A percentile compares a stretch with the other conserved stretches of the same genome.
Conservation (phyloP, 495 filamentous ascomycete species). For the Daldinia decipiens region DNA sequence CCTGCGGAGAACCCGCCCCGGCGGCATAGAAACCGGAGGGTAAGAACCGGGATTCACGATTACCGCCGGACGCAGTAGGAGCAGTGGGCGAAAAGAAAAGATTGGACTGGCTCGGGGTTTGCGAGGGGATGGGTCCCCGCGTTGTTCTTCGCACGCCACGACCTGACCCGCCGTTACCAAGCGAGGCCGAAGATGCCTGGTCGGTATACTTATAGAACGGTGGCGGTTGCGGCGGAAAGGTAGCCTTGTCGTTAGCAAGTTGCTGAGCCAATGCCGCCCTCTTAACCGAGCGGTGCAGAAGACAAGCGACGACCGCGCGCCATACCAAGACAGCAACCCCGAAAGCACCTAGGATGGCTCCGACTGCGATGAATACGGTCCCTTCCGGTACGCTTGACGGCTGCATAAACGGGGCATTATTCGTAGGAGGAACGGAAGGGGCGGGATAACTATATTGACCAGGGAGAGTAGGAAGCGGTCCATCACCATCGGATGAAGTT, state of each 20-base stretch:
- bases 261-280: constrained; percentile 79
- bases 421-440: constrained; percentile 80
- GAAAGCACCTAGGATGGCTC: constrained; percentile 84
- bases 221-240: constrained; percentile 59
- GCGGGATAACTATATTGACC: constrained; percentile 63
- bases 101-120: constrained; percentile 62
- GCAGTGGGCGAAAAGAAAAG: constrained; percentile 98
- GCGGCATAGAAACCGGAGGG: constrained; percentile 94
- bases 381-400: constrained; percentile 90
- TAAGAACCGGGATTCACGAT: constrained; percentile 77
- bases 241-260: constrained; percentile 69
- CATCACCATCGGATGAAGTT: constrained; percentile 37
- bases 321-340: constrained; percentile 82
- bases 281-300: constrained; percentile 87
- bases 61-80: constrained; percentile 54
- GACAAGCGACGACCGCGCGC: constrained; percentile 90
- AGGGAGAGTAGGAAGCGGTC: constrained; percentile 60
- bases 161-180: constrained; percentile 61
- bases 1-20: constrained; percentile 59
- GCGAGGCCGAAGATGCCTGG: constrained; percentile 67
- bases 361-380: constrained; percentile 95
- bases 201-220: constrained; percentile 69
- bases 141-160: constrained; percentile 52
- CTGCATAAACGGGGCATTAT: constrained; percentile 93
- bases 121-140: constrained; percentile 55